phyloP scores from a whole-genome alignment of 1,139 yeast species.

The Kodamaea sp. region DNA sequence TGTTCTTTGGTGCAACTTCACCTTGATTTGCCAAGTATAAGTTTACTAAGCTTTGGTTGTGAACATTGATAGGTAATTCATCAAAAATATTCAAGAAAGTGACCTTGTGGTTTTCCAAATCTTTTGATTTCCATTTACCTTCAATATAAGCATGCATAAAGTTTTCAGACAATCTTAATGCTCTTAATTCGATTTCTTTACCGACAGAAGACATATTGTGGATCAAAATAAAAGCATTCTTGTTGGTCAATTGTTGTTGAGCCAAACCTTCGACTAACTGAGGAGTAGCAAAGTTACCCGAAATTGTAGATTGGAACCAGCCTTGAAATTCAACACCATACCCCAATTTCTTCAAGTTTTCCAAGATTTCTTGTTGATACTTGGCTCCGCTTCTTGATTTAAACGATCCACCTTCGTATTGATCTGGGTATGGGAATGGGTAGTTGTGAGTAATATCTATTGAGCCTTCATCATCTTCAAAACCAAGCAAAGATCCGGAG shows the following conservation, averaged over 20 bases:
- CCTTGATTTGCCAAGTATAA: conserved; percentile 41
- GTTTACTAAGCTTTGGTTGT: conserved; percentile 49
- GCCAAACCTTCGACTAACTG: conserved; percentile 65
- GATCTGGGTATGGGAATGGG: conserved; percentile 59
- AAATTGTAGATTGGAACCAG: conserved; percentile 71
- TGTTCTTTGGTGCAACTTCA: conserved; percentile 17
- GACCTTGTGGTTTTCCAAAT: conserved; percentile 56
- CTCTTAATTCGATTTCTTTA: conserved; percentile 61
- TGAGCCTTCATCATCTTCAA: conserved; percentile 55
- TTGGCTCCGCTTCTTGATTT: conserved; percentile 58
- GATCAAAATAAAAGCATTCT: conserved; percentile 64
- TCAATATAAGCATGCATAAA: conserved; percentile 58
- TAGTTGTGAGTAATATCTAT: conserved; percentile 59
- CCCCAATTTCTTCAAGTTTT: conserved; percentile 59
- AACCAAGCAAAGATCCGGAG: conserved; percentile 76
- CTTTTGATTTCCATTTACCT: conserved; percentile 64
- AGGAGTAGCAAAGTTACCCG: conserved; percentile 68
- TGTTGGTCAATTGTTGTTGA: conserved; percentile 59
- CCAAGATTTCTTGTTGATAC: conserved; percentile 69
- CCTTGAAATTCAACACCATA: conserved; percentile 76
- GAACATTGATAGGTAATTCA: conserved; percentile 64
- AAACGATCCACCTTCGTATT: conserved; percentile 52
- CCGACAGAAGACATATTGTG: conserved; percentile 73
- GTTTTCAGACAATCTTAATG: conserved; percentile 62
- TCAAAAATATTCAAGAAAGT: conserved; percentile 69